Base-by-base conservation (phyloP, 164 flowering plant genomes). In the Vitis vinifera region DNA sequence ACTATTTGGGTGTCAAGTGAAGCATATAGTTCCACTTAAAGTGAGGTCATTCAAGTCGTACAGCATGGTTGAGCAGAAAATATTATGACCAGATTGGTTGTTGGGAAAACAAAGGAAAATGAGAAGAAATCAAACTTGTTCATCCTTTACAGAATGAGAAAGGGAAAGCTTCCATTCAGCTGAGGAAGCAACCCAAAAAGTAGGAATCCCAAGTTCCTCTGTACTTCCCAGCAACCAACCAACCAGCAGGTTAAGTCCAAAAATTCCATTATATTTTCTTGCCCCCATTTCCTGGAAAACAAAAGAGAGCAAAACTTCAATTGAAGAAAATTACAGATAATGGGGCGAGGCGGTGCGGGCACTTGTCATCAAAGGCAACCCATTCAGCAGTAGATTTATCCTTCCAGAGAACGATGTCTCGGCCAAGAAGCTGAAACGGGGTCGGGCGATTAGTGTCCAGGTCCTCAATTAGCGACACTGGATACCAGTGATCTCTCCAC, bases 401-500 rank as follows among this genome's bases (percentile, higher is more conserved):
- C 50, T 84, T 86, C 99, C 99, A 95, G 58, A 95, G 84, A 31
- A 90, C 98, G 19, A 93, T 77, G n/a, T 95, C 99, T 1, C 94
- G 79, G 57, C 91, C 89, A 62, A 93, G 89, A 15, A 92, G 96
- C 86, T 92, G 98, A 73, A 94, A 92, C 3, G 95, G 94, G 13
- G 96, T 91, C 3, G 99, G 94, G 52, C 77, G 55, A 8, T 29
- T 2, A 19, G 91, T 87, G 68, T 95, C 96, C 63, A 95, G 82
- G 63, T 94, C 99, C 76, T 94, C 99, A 44, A 94, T 68, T 31
- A 94, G 77, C 7, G 99, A 92, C 69, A 94, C 95, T 0, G 97
- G 99, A 77, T 94, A 94, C 99, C 99, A 94, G 53, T 95, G 92
- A 75, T 93, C 98, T 69, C 92, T 84, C 99, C 98, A 95, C 3